A percentile compares a stretch with the other conserved stretches of the same genome.
Evolutionary conservation across 163 green algal species (phyloP).

Genomic region (Prototheca stagnorum): DNA sequence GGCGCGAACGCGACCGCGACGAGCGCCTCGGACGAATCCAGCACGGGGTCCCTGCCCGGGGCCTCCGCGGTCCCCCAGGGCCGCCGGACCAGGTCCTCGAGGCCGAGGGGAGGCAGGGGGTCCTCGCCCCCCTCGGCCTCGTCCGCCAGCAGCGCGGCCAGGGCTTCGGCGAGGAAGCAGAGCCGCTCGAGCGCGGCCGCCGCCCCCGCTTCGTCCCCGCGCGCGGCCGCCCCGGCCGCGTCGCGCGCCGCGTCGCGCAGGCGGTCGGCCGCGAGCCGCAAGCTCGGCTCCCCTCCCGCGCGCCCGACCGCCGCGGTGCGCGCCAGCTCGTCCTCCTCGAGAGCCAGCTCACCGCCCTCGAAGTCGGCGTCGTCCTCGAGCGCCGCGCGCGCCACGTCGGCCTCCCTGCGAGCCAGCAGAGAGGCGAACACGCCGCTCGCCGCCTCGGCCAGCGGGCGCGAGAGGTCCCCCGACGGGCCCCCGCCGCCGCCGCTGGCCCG

Average conservation of each 20-base stretch:
- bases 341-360: slow-evolving; percentile 4
- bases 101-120: too few species aligned
- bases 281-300: too few species aligned
- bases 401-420: not conserved
- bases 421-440: slow-evolving; percentile 1
- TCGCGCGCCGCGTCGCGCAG: not conserved
- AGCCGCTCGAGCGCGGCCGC: slow-evolving; percentile 12
- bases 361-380: slow-evolving; percentile 4
- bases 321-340: not conserved
- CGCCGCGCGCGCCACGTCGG: not conserved
- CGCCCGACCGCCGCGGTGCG: slow-evolving; percentile 1
- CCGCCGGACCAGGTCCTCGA: not conserved
- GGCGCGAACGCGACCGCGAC: not conserved
- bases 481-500: not conserved
- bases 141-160: slow-evolving; percentile 17
- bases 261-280: not conserved
- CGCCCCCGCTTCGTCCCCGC: slow-evolving; percentile 3
- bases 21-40: not conserved
- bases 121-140: too few species aligned
- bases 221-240: not conserved
- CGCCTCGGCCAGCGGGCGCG: not conserved
- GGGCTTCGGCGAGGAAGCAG: slow-evolving; percentile 15
- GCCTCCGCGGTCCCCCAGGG: not conserved
- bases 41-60: not conserved
- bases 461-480: too few species aligned